Evolutionary conservation across 1,139 yeast species (phyloP).

Genomic region (Zygotorulaspora mrakii): DNA sequence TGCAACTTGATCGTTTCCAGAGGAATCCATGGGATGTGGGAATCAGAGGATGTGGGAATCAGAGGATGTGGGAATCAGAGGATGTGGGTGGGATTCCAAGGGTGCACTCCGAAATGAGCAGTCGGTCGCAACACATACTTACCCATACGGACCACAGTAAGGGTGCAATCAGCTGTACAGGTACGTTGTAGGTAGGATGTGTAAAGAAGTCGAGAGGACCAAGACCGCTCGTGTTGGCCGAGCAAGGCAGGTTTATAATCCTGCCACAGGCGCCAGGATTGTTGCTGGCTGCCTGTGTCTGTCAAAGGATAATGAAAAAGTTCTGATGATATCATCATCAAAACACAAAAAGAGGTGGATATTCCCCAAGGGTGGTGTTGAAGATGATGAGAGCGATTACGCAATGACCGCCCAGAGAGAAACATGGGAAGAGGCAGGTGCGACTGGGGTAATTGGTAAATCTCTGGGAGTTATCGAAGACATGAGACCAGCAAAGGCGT

Average conservation of each 20-base stretch:
- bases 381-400: conserved; percentile 66
- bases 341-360: conserved; percentile 72
- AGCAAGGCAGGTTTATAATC: conserved; percentile 46
- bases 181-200: too few relatives aligned
- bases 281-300: conserved; percentile 87
- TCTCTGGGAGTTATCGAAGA: conserved; percentile 67
- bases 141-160: too few relatives aligned
- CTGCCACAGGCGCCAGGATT: conserved; percentile 67
- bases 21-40: too few relatives aligned
- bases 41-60: too few relatives aligned
- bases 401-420: conserved; percentile 69
- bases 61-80: too few relatives aligned
- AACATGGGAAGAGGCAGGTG: conserved; percentile 98
- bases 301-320: conserved; percentile 52
- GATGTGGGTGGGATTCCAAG: too few relatives aligned
- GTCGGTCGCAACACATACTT: too few relatives aligned
- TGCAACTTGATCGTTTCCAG: too few relatives aligned
- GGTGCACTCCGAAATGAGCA: too few relatives aligned
- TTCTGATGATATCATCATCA: conserved; percentile 73
- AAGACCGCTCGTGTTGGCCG: conserved; percentile 33
- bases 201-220: conserved; percentile 23
- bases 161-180: too few relatives aligned
- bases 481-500: conserved; percentile 60
- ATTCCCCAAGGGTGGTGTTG: conserved; percentile 95
- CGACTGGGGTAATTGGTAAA: conserved; percentile 54